Evolutionary conservation across 2,329 filamentous ascomycete genomes (phyloP).

Genomic region (Metarhizium guizhouense): DNA sequence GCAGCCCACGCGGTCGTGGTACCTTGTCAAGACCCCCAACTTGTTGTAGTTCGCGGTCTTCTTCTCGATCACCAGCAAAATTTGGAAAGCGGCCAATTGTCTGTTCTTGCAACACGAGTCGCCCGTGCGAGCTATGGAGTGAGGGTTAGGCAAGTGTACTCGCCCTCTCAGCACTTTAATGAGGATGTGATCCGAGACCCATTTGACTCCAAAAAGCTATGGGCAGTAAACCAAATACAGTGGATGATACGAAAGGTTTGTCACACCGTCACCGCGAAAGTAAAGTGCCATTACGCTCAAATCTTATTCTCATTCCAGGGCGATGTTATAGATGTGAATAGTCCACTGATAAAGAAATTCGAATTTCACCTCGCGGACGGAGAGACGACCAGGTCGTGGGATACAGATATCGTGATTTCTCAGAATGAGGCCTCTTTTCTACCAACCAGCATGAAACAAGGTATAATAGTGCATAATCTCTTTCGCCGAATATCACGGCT

Average conservation of each 20-base stretch:
- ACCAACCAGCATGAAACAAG: slow-evolving; percentile 27
- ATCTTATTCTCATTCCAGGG: slow-evolving; percentile 19
- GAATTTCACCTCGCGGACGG: slow-evolving; percentile 23
- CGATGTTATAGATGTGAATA: slow-evolving; percentile 27
- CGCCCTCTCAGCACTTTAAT: slow-evolving; percentile 24
- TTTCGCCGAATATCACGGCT: neutral
- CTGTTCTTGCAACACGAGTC: too few relatives aligned
- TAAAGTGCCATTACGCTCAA: neutral
- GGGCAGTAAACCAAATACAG: slow-evolving; percentile 32
- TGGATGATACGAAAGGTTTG: slow-evolving; percentile 31
- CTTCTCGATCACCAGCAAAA: slow-evolving; percentile 42
- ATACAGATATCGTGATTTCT: slow-evolving; percentile 29
- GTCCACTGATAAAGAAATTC: slow-evolving; percentile 23
- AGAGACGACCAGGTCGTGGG: slow-evolving; percentile 26
- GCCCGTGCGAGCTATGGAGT: too few relatives aligned
- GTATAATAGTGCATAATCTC: slow-evolving; percentile 16
- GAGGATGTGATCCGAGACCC: slow-evolving; percentile 25
- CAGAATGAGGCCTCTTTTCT: slow-evolving; percentile 26
- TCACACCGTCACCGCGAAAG: neutral
- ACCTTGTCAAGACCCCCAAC: slow-evolving; percentile 40
- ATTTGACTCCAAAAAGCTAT: slow-evolving; percentile 20
- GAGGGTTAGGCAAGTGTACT: slow-evolving; percentile 26
- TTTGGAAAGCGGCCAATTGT: slow-evolving; percentile 26
- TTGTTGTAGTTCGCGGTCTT: slow-evolving; percentile 45
- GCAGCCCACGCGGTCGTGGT: slow-evolving; percentile 28